phyloP scores from a whole-genome alignment of 768 basidiomycete genomes.

The Boletus rubescentipes region DNA sequence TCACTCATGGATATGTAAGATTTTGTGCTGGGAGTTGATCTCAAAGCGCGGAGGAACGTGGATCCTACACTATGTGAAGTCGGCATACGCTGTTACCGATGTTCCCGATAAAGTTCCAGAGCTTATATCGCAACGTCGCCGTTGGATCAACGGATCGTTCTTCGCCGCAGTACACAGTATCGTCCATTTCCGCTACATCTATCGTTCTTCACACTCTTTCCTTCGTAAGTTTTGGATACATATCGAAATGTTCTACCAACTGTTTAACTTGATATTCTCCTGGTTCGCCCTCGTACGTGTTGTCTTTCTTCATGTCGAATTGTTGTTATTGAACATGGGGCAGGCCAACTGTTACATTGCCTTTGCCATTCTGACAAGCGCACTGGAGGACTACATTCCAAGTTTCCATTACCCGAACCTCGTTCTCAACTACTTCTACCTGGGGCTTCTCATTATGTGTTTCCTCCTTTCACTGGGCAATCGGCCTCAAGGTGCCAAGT shows the following conservation, averaged over 20 bases:
- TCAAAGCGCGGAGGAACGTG: conserved; percentile 86
- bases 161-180: conserved; percentile 94
- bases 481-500: conserved; percentile 85
- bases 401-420: conserved; percentile 71
- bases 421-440: conserved; percentile 82
- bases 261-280: conserved; percentile 87
- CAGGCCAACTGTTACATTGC: conserved; percentile 91
- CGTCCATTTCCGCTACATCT: conserved; percentile 92
- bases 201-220: conserved; percentile 82
- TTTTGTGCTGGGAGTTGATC: conserved; percentile 96
- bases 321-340: not conserved
- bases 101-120: conserved; percentile 97
- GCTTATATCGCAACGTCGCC: conserved; percentile 88
- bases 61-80: conserved; percentile 96
- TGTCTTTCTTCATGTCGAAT: not conserved
- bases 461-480: conserved; percentile 89
- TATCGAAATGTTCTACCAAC: conserved; percentile 87
- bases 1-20: conserved; percentile 42
- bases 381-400: conserved; percentile 62
- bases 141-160: conserved; percentile 97
- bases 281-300: conserved; percentile 78
- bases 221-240: conserved; percentile 90
- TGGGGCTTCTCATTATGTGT: conserved; percentile 83
- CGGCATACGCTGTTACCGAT: conserved; percentile 87
- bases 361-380: conserved; percentile 71